phyloP scores from a whole-genome alignment of 306 rosid species.

The Sesbania bispinosa region DNA sequence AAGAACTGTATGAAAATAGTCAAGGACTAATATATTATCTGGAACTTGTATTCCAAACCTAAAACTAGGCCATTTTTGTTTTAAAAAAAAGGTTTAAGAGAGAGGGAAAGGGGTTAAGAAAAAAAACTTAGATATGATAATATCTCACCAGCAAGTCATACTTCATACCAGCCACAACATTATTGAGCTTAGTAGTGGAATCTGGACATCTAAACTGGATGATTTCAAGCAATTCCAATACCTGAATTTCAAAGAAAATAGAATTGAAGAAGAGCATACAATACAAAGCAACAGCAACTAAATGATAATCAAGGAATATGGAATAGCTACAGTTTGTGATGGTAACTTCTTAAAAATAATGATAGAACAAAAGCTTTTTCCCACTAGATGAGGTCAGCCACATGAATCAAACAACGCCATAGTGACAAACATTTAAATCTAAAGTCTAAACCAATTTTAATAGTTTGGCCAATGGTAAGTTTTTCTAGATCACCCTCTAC shows the following conservation, averaged over 20 bases:
- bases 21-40: constrained; percentile 4
- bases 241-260: constrained; percentile 47
- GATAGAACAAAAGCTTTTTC: not conserved
- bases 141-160: constrained; percentile 67
- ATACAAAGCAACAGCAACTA: not conserved
- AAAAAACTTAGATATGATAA: not conserved
- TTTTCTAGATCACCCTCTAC: too few species aligned
- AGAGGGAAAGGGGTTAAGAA: not conserved
- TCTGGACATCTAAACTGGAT: constrained; percentile 91
- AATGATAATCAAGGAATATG: not conserved
- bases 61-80: not conserved
- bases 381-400: not conserved
- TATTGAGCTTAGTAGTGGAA: constrained; percentile 52
- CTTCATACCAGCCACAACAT: constrained; percentile 61
- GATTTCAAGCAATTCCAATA: constrained; percentile 88
- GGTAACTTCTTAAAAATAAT: not conserved
- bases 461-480: too few species aligned
- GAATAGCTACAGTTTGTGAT: not conserved
- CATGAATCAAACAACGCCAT: not conserved
- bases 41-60: not conserved
- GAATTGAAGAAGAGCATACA: not conserved
- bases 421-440: not conserved
- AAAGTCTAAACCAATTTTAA: too few species aligned
- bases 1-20: constrained; percentile 9
- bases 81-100: not conserved